These are phyloP conservation scores for Quercus lobata DNA, from an alignment of 331 rosid genomes.

Conservation along the genomic window DNA sequence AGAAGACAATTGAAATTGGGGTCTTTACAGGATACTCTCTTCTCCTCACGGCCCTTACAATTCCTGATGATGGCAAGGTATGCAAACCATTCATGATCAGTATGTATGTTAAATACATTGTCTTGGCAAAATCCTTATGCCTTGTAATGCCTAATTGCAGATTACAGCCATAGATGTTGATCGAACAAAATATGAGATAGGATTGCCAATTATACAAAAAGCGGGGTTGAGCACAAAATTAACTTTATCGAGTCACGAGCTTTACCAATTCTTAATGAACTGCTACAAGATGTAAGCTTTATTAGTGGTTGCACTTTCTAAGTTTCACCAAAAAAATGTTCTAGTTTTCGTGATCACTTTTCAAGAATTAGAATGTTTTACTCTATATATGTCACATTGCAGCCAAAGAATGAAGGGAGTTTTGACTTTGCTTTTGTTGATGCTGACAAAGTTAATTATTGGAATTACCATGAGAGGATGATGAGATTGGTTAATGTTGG, in stretches of 20 bases:
- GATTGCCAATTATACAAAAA: not conserved
- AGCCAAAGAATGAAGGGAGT: conserved; percentile 37
- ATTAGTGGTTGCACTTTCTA: not conserved
- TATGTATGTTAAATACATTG: not conserved
- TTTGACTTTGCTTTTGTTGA: conserved; percentile 20
- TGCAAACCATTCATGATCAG: not conserved
- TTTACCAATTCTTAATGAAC: conserved; percentile 30
- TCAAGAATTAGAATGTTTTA: not conserved
- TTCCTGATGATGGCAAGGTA: conserved; percentile 68
- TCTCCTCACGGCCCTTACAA: conserved; percentile 59
- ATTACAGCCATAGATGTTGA: conserved; percentile 26
- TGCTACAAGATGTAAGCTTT: conserved; percentile 34
- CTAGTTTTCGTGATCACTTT: not conserved
- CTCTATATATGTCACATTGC: not conserved
- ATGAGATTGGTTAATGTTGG: conserved; percentile 54
- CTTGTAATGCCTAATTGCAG: conserved; percentile 8
- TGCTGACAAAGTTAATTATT: conserved; percentile 53
- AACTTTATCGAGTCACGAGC: not conserved
- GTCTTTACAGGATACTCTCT: conserved; percentile 66
- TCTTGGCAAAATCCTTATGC: not conserved
- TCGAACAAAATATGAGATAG: not conserved
- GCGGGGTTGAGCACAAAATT: not conserved
- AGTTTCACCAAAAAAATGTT: not conserved
- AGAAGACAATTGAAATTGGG: conserved; percentile 52
- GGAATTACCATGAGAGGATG: conserved; percentile 61